A percentile compares a stretch with the other conserved stretches of the same genome.
phyloP scores from a whole-genome alignment of 140 eudicot species.

The Cichorium intybus region DNA sequence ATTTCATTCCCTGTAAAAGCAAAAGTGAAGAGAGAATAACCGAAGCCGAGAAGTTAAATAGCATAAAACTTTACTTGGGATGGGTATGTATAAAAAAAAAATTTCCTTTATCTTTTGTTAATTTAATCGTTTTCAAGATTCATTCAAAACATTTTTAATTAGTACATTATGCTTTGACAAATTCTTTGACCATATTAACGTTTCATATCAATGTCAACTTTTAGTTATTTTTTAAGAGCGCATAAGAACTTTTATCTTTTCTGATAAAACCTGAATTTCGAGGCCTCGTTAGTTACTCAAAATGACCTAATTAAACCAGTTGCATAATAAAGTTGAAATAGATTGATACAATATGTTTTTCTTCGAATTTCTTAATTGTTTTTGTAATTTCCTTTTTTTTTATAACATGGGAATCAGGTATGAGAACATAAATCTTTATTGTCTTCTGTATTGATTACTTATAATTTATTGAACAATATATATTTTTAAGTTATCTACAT shows the following conservation, averaged over 20 bases:
- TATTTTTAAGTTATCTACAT: not conserved
- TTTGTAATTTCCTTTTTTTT: no score
- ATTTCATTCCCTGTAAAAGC: slow-evolving; percentile 12
- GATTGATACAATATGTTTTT: no score
- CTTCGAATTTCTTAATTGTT: no score
- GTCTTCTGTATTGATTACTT: not conserved
- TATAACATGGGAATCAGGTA: no score
- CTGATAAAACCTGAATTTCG: no score
- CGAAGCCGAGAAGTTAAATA: not conserved
- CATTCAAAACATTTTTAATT: not conserved
- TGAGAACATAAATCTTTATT: no score
- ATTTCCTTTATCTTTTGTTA: not conserved
- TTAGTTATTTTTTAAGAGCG: not conserved
- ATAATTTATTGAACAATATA: not conserved
- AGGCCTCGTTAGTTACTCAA: no score
- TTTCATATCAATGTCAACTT: not conserved
- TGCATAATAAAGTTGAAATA: no score
- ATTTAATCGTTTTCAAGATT: not conserved
- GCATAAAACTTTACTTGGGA: not conserved
- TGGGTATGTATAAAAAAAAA: slow-evolving; percentile 1
- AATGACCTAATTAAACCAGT: no score
- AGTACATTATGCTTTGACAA: not conserved
- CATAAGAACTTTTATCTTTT: no score
- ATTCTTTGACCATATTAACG: not conserved
- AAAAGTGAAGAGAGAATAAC: slow-evolving; percentile 22